These are phyloP conservation scores for Aspergillus tubingensis DNA, from an alignment of 2,329 filamentous ascomycete genomes.

Conservation along the genomic window DNA sequence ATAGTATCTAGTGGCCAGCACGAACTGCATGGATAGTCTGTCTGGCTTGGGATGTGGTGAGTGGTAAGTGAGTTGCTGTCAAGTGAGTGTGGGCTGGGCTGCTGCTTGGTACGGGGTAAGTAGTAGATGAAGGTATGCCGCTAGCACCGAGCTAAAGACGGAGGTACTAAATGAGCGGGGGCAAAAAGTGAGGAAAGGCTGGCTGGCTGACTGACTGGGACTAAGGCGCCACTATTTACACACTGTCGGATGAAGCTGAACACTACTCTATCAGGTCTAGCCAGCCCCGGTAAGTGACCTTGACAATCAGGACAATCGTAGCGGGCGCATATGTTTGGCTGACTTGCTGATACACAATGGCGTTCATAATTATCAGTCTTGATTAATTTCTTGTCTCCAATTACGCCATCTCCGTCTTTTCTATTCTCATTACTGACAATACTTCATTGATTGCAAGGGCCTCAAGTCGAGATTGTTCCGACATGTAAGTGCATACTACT, in stretches of 20 bases:
- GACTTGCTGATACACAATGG: background rate
- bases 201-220: slow-evolving; percentile 12
- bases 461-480: too few species aligned
- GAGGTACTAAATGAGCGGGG: background rate
- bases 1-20: background rate
- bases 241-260: background rate
- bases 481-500: too few species aligned
- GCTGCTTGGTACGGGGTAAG: slow-evolving; percentile 2
- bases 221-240: slow-evolving; percentile 5
- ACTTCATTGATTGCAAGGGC: too few species aligned
- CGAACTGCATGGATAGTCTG: background rate
- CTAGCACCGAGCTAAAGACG: background rate
- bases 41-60: background rate
- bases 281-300: background rate
- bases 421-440: too few species aligned
- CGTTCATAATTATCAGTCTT: background rate
- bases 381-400: background rate
- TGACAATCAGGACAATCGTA: background rate
- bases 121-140: background rate
- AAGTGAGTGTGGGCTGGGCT: background rate
- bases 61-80: background rate
- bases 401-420: background rate
- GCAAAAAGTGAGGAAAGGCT: slow-evolving; percentile 3
- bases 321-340: slow-evolving; percentile 2
- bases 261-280: background rate